Evolutionary conservation across 169 alveolate genomes (phyloP).

Genomic region (Eimeria sp.): DNA sequence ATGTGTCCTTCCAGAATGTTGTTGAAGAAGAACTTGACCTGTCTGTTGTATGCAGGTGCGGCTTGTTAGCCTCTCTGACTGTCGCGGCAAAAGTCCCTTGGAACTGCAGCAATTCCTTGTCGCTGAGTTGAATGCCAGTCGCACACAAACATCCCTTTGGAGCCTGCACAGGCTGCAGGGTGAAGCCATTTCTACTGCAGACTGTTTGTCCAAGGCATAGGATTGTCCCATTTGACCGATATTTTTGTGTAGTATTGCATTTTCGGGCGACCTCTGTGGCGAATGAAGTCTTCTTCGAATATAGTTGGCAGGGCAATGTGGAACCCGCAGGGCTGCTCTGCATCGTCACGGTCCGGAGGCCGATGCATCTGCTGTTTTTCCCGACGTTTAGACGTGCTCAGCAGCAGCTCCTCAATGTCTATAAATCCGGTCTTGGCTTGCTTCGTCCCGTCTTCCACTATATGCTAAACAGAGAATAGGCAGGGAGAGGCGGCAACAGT

Average conservation of each 20-base stretch:
- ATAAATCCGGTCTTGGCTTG: neutral
- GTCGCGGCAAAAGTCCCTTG: conserved; percentile 16
- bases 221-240: neutral
- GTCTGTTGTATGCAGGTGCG: conserved; percentile 51
- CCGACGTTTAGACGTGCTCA: too few species aligned
- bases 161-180: conserved; percentile 40
- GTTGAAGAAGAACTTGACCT: neutral
- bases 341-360: neutral
- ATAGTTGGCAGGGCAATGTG: neutral
- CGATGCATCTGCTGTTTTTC: neutral
- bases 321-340: neutral
- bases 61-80: conserved; percentile 55
- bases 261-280: neutral
- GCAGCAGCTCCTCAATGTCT: neutral
- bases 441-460: neutral
- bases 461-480: neutral
- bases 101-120: conserved; percentile 47
- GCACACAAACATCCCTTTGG: neutral
- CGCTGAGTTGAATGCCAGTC: neutral
- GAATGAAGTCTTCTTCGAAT: neutral
- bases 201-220: neutral
- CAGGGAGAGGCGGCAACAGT: neutral
- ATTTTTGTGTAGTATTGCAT: neutral
- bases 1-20: neutral
- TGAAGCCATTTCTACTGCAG: neutral